These are phyloP conservation scores for Apodospora peruviana DNA, from an alignment of 495 filamentous ascomycete species.

Conservation along the genomic window DNA sequence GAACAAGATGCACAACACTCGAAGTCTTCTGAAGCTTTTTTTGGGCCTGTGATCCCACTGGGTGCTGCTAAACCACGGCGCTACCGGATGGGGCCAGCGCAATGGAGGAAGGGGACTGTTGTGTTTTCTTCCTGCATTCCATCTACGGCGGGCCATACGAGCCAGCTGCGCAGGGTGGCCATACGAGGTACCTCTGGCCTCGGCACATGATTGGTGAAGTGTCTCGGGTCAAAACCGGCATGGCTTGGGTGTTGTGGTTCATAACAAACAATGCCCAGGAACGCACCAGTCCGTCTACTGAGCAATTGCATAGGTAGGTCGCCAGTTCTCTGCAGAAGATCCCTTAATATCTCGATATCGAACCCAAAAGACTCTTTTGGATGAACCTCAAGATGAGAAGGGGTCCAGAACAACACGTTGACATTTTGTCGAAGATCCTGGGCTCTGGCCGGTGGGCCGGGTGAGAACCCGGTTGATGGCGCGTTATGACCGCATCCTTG, in stretches of 20 bases:
- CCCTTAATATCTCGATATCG: not conserved
- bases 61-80: constrained; percentile 10
- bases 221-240: constrained; percentile 15
- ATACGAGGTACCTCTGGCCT: constrained; percentile 19
- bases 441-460: constrained; percentile 1
- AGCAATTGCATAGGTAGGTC: not conserved
- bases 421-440: not conserved
- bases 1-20: constrained; percentile 4
- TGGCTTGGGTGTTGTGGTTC: constrained; percentile 17
- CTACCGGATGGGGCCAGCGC: constrained; percentile 7
- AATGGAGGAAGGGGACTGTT: constrained; percentile 16
- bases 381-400: not conserved
- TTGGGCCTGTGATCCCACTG: constrained; percentile 15
- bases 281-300: constrained; percentile 7
- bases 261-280: constrained; percentile 28
- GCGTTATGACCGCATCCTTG: constrained; percentile 13
- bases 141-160: constrained; percentile 20
- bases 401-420: not conserved
- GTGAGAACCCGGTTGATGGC: constrained; percentile 5
- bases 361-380: not conserved
- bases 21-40: constrained; percentile 5
- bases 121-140: constrained; percentile 18
- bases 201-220: constrained; percentile 18
- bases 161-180: constrained; percentile 13
- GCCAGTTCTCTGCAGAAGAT: not conserved